These are phyloP conservation scores for Zygnema circumcarinatum DNA, from an alignment of 139 green algal genomes.

Conservation along the genomic window DNA sequence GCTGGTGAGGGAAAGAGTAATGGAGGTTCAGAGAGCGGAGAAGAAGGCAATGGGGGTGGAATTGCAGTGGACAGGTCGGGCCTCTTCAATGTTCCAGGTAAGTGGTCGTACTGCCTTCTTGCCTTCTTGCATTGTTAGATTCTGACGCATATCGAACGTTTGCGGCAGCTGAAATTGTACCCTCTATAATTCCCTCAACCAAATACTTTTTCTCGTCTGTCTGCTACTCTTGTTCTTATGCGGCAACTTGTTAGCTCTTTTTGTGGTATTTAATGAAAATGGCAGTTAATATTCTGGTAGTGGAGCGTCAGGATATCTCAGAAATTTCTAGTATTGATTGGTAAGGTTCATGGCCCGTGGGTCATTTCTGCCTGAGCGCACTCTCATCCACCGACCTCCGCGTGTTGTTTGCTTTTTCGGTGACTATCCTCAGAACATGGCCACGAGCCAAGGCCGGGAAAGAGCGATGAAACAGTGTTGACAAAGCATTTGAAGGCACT, in stretches of 20 bases:
- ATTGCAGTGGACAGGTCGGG: neutral
- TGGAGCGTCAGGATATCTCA: no score
- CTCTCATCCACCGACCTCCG: neutral
- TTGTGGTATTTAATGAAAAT: no score
- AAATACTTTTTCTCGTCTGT: neutral
- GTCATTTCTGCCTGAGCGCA: no score
- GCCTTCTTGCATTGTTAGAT: neutral
- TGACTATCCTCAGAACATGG: neutral
- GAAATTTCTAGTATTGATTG: no score
- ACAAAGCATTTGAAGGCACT: constrained; percentile 28
- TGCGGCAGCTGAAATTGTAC: neutral
- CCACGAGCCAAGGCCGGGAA: constrained; percentile 4
- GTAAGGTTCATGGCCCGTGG: no score
- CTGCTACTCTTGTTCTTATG: neutral
- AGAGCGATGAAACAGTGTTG: constrained; percentile 5
- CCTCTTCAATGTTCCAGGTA: neutral
- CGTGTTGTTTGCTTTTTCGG: neutral
- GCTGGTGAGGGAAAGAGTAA: neutral
- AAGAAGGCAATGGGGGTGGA: neutral
- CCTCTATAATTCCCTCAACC: neutral
- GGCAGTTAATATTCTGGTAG: neutral
- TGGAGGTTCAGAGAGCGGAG: neutral
- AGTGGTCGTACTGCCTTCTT: neutral
- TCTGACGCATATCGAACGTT: neutral
- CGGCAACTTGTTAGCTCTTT: no score